Conservation (phyloP, 495 filamentous ascomycete genomes). For the Umbilicaria muhlenbergii region DNA sequence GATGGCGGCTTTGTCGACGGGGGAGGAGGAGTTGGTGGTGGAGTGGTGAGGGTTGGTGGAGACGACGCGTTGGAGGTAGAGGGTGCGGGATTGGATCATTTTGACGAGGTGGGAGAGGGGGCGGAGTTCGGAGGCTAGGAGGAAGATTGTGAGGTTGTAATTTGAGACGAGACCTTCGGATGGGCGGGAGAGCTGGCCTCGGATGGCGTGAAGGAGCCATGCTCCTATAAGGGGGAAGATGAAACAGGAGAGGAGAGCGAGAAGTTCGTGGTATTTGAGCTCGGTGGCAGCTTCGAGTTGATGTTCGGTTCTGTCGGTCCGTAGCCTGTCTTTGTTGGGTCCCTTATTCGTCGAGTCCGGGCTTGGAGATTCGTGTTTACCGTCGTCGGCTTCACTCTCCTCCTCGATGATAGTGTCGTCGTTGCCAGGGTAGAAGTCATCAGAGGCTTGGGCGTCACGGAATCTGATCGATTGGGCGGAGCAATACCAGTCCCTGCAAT, state of each 20-base stretch:
- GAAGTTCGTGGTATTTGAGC: conserved; percentile 56
- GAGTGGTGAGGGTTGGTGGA: conserved; percentile 30
- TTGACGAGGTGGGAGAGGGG: conserved; percentile 69
- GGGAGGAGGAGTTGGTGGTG: conserved; percentile 9
- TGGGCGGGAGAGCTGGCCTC: conserved; percentile 59
- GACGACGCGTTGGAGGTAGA: conserved; percentile 69
- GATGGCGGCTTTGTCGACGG: conserved; percentile 21
- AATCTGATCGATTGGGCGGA: conserved; percentile 50
- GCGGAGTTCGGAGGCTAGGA: conserved; percentile 72
- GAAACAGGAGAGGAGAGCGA: conserved; percentile 67
- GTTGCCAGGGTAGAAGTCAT: conserved; percentile 8
- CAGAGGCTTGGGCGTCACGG: conserved; percentile 18
- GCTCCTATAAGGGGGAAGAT: conserved; percentile 61
- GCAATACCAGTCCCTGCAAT: conserved; percentile 71
- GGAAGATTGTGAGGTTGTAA: conserved; percentile 87
- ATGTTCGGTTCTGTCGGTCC: conserved; percentile 5
- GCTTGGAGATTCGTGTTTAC: conserved; percentile 10
- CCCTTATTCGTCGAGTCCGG: background rate
- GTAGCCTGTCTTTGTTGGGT: conserved; percentile 4
- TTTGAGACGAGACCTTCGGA: conserved; percentile 79
- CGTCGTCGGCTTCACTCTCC: conserved; percentile 28
- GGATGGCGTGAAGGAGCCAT: conserved; percentile 61
- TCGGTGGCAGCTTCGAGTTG: conserved; percentile 34
- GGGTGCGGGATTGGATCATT: conserved; percentile 59
- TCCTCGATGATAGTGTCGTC: conserved; percentile 32